Conservation (phyloP, 306 rosid genomes). For the Aeschynomene evenia region DNA sequence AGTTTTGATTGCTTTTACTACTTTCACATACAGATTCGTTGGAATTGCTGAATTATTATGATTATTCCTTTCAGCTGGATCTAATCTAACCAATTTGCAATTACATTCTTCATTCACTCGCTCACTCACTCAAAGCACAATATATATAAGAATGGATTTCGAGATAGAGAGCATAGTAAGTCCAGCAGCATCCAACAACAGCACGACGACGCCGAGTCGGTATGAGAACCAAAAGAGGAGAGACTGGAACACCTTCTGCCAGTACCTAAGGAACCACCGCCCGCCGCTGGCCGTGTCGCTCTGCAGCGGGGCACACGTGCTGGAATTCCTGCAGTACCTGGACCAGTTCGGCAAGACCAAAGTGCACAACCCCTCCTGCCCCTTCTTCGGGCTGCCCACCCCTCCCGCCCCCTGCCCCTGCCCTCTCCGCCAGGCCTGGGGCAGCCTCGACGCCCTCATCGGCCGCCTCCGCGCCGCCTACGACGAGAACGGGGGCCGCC, state of each 20-base stretch:
- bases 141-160: constrained; percentile 52
- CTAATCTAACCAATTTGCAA: too few species aligned
- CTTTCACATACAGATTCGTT: too few species aligned
- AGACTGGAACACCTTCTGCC: constrained; percentile 98
- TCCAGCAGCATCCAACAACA: background rate
- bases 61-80: too few species aligned
- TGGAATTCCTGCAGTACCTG: constrained; percentile 81
- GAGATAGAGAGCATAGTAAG: background rate
- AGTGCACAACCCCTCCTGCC: constrained; percentile 78
- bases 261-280: constrained; percentile 74
- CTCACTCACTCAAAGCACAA: too few species aligned
- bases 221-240: constrained; percentile 92
- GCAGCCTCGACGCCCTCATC: constrained; percentile 89
- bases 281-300: constrained; percentile 61
- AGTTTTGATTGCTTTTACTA: too few species aligned
- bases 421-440: constrained; percentile 95
- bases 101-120: too few species aligned
- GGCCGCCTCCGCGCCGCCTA: constrained; percentile 96
- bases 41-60: too few species aligned
- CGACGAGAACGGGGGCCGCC: constrained; percentile 71
- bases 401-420: constrained; percentile 94
- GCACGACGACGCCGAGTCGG: constrained; percentile 53
- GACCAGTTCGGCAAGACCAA: constrained; percentile 97
- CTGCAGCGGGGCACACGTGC: constrained; percentile 81
- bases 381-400: constrained; percentile 76